Evolutionary conservation across 176 grass and related monocot species (phyloP).

Genomic region (Rhynchospora pubera): DNA sequence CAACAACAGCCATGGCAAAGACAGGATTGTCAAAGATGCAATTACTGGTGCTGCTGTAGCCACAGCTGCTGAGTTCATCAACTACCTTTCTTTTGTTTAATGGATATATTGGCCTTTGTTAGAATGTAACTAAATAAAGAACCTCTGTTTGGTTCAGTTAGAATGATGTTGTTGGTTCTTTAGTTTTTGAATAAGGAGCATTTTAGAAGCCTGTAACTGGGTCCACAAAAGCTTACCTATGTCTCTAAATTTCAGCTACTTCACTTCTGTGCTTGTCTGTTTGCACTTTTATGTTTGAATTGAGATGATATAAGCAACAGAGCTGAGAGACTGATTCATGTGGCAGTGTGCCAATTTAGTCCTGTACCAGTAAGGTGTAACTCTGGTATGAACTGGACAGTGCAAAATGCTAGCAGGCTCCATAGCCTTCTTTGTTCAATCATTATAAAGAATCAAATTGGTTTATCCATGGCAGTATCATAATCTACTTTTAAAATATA

Average conservation of each 20-base stretch:
- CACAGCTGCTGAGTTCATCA: conserved; percentile 63
- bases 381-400: background rate
- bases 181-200: background rate
- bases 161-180: background rate
- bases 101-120: background rate
- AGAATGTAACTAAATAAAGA: conserved; percentile 17
- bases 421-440: background rate
- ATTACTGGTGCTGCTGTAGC: conserved; percentile 63
- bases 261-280: background rate
- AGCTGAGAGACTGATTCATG: background rate
- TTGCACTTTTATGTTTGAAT: background rate
- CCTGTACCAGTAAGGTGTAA: background rate
- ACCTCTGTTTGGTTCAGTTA: background rate
- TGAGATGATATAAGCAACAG: background rate
- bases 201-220: background rate
- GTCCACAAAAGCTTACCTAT: background rate
- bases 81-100: conserved; percentile 42
- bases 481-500: background rate
- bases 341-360: background rate
- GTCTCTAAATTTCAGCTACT: background rate
- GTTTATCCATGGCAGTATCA: background rate
- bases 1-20: conserved; percentile 34
- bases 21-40: conserved; percentile 62
- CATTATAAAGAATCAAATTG: background rate
- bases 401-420: background rate